Conservation (phyloP, 2,329 filamentous ascomycete genomes). For the Trichoderma citrinoviride region DNA sequence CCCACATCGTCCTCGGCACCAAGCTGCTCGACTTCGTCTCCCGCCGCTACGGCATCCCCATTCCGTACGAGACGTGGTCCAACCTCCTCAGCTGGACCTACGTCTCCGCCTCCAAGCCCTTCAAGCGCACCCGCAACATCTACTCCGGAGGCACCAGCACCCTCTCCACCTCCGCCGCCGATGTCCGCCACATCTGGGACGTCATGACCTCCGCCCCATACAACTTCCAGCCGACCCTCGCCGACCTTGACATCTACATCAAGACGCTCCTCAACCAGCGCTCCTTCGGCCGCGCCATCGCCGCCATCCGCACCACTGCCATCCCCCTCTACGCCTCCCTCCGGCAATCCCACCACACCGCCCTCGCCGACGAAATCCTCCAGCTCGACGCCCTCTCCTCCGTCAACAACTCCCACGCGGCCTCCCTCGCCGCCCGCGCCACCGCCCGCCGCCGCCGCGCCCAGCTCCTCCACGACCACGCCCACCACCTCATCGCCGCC, state of each 20-base stretch:
- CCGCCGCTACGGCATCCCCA: conserved; percentile 53
- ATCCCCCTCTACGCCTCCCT: conserved; percentile 39
- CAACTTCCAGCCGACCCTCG: conserved; percentile 54
- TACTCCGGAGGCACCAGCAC: conserved; percentile 29
- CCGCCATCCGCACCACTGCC: conserved; percentile 41
- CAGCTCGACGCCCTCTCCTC: conserved; percentile 27
- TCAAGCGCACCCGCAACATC: conserved; percentile 37
- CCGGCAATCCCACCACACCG: conserved; percentile 29
- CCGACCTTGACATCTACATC: conserved; percentile 50
- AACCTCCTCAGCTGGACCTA: conserved; percentile 67
- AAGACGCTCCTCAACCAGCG: conserved; percentile 38
- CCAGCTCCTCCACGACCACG: conserved; percentile 35
- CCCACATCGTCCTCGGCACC: conserved; percentile 57
- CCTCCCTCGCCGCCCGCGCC: conserved; percentile 20
- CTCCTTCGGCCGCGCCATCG: conserved; percentile 34
- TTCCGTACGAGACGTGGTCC: conserved; percentile 60
- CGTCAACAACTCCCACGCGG: not conserved
- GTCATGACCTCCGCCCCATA: conserved; percentile 60
- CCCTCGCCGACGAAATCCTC: conserved; percentile 37
- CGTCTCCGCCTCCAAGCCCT: conserved; percentile 47
- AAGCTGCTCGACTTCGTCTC: conserved; percentile 63
- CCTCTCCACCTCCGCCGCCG: conserved; percentile 32
- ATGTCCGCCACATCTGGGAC: conserved; percentile 55
- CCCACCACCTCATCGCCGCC: conserved; percentile 32
- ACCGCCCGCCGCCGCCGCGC: conserved; percentile 30